Percentiles rank a stretch among this genome's conserved stretches.
These are phyloP conservation scores for Leptographium procerum DNA, from an alignment of 2,329 filamentous ascomycete genomes.

Conservation along the genomic window DNA sequence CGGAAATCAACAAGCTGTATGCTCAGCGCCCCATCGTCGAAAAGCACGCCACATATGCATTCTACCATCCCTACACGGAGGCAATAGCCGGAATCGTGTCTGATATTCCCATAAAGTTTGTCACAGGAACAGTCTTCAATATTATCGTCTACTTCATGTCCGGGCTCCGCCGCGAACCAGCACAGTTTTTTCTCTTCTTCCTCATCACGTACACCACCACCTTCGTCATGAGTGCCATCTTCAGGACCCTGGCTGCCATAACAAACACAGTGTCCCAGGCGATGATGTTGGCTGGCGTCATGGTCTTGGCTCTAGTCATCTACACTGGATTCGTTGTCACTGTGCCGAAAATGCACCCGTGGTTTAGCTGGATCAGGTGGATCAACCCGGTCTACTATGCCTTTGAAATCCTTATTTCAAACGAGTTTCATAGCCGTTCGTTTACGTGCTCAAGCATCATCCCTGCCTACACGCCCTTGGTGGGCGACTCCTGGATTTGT, in stretches of 20 bases:
- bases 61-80: slow-evolving; percentile 84
- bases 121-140: slow-evolving; percentile 68
- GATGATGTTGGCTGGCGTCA: slow-evolving; percentile 45
- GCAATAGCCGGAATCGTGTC: slow-evolving; percentile 78
- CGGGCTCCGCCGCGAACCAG: slow-evolving; percentile 61
- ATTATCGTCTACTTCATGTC: slow-evolving; percentile 78
- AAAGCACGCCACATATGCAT: slow-evolving; percentile 74
- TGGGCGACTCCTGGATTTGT: slow-evolving; percentile 38
- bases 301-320: slow-evolving; percentile 56
- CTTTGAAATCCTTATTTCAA: slow-evolving; percentile 70
- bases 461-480: slow-evolving; percentile 25
- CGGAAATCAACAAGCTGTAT: slow-evolving; percentile 80
- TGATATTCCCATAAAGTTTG: slow-evolving; percentile 72
- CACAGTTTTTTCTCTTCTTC: slow-evolving; percentile 76
- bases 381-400: slow-evolving; percentile 68
- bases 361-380: slow-evolving; percentile 76
- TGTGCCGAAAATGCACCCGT: slow-evolving; percentile 58
- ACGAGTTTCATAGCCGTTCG: slow-evolving; percentile 61
- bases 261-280: slow-evolving; percentile 59
- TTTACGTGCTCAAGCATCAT: slow-evolving; percentile 39
- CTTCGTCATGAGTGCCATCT: slow-evolving; percentile 74
- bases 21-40: slow-evolving; percentile 85
- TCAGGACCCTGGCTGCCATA: slow-evolving; percentile 65
- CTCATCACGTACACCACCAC: slow-evolving; percentile 64
- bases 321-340: slow-evolving; percentile 60